phyloP scores from a whole-genome alignment of 192 early-diverging fungal species.

The Haplosporangium gracile region DNA sequence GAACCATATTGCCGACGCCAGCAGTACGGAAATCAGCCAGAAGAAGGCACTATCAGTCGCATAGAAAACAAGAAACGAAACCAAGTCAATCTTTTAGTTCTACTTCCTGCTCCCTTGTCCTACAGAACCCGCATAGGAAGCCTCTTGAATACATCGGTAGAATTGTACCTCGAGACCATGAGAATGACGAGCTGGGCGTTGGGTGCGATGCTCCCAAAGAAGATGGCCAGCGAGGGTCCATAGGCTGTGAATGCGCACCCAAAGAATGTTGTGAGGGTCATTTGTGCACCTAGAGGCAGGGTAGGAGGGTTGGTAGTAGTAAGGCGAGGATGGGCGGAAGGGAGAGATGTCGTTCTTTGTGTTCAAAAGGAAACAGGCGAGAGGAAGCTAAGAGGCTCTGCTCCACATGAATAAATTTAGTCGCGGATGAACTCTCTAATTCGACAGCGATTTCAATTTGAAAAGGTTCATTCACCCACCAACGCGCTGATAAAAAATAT shows the following conservation, averaged over 20 bases:
- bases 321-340: not conserved
- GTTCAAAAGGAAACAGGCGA: no score
- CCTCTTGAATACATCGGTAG: not conserved
- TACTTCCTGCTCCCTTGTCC: not conserved
- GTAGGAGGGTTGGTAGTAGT: not conserved
- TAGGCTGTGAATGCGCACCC: constrained; percentile 80
- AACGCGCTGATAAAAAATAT: not conserved
- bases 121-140: not conserved
- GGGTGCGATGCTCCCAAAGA: constrained; percentile 75
- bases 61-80: not conserved
- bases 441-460: not conserved
- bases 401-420: not conserved
- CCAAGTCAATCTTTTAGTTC: not conserved
- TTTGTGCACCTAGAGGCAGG: constrained; percentile 16
- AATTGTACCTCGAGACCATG: constrained; percentile 75
- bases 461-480: not conserved
- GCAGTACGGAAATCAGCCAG: constrained; percentile 80
- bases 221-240: constrained; percentile 79
- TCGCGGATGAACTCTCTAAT: not conserved
- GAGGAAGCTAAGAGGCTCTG: not conserved
- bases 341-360: not conserved
- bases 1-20: constrained; percentile 83
- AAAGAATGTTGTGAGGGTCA: constrained; percentile 81
- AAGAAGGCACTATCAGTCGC: constrained; percentile 78
- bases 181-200: constrained; percentile 80